Percentiles rank a stretch among this genome's conserved stretches.
These are phyloP conservation scores for Xylaria scruposa DNA, from an alignment of 495 filamentous ascomycete species.

Conservation along the genomic window DNA sequence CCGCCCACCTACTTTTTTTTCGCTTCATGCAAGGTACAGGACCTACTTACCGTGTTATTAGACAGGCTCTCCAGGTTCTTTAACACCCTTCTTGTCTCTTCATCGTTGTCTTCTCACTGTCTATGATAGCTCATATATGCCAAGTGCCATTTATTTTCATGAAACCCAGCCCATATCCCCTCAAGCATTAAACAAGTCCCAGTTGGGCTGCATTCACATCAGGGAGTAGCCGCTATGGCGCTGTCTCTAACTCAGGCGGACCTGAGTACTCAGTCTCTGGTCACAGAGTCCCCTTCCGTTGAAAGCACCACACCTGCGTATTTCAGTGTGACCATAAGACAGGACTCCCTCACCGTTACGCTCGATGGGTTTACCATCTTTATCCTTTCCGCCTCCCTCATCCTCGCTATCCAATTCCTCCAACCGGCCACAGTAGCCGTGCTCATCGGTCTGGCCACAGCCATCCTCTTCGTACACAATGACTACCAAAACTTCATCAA, in stretches of 20 bases:
- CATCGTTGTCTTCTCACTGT: not conserved
- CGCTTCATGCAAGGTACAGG: constrained; percentile 10
- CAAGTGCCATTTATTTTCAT: not conserved
- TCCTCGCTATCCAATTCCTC: constrained; percentile 57
- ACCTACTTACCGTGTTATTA: constrained; percentile 8
- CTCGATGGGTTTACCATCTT: constrained; percentile 54
- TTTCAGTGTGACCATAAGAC: constrained; percentile 53
- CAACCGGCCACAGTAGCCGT: constrained; percentile 52
- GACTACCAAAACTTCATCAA: constrained; percentile 80
- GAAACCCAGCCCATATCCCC: not conserved
- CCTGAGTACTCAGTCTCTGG: constrained; percentile 21
- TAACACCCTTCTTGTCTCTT: not conserved
- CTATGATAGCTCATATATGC: constrained; percentile 4
- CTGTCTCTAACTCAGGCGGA: constrained; percentile 24
- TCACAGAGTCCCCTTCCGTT: constrained; percentile 2
- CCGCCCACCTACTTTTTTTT: not conserved
- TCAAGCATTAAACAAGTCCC: not conserved
- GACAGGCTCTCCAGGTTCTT: not conserved
- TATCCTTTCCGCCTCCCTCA: constrained; percentile 49
- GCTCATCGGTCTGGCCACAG: constrained; percentile 56
- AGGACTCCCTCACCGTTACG: constrained; percentile 57
- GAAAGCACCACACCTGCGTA: constrained; percentile 25
- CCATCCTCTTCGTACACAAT: constrained; percentile 66
- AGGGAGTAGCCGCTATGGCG: constrained; percentile 12
- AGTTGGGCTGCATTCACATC: not conserved